Evolutionary conservation across 78 protist species (phyloP), one percentile per base, ranked within the genome.

Genomic region (Bigelowiella natans): DNA sequence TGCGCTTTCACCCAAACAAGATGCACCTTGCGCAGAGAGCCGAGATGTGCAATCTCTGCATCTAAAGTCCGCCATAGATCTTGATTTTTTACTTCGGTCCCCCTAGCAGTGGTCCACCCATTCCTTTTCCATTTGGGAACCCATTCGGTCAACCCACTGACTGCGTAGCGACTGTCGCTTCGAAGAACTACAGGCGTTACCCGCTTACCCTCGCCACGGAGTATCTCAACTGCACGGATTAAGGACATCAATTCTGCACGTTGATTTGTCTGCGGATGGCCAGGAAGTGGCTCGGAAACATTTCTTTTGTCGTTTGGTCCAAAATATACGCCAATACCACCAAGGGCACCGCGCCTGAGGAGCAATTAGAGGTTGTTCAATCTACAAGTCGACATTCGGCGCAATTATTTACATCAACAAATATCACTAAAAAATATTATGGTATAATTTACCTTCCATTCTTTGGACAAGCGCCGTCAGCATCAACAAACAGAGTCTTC

Each of bases 251-350:
- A 30, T 28, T 86, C 89, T 1, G 89, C 89, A 3, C 89, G 37
- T 31, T 86, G 31, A 40, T 86, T 86, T 2, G 89, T 86, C 89
- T 86, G 89, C 30, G 86, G 26, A 3, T 38, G 11, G 29, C 89
- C 89, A 2, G 3, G 37, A 31, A 86, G 89, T n/a, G 31, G 37
- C 11, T 86, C 89, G 2, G 39, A 30, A 3, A 34, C 40, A 37
- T 86, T 86, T 2, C 89, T 37, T 31, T 37, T 37, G 36, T 86
- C 89, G 89, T 86, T 26, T 2, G 89, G 89, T 37, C 89, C 89
- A 86, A 86, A 86, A 11, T 86, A 86, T 37, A 86, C 89, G 30
- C 89, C 89, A 86, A 86, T 37, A 2, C 89, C 89, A 28, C 89
- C 89, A 31, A 31, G 38, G 11, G 64, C 37, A 37, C 37, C 89